Evolutionary conservation across 1,284 basidiomycete genomes (phyloP).

Genomic region (Butyriboletus appendiculatus): DNA sequence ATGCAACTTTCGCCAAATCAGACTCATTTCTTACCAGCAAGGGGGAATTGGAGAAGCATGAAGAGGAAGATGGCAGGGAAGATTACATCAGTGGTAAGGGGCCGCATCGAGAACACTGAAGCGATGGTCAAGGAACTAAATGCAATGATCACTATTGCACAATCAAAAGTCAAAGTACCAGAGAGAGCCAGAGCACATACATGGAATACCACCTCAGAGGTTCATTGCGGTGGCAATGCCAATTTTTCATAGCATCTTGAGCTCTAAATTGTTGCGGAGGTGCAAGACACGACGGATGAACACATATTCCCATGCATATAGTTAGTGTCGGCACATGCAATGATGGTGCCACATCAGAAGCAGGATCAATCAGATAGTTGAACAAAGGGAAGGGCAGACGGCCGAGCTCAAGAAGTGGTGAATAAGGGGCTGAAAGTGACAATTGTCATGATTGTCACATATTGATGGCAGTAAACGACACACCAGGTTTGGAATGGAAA

Average conservation of each 20-base stretch:
- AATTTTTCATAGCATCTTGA: constrained; percentile 81
- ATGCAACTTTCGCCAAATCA: too few species aligned
- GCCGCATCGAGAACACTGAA: constrained; percentile 64
- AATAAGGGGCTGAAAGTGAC: too few species aligned
- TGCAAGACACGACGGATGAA: constrained; percentile 79
- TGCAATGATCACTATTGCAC: constrained; percentile 67
- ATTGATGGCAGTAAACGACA: too few species aligned
- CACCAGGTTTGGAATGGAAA: too few species aligned
- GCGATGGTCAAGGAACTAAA: constrained; percentile 89
- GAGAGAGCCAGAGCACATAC: constrained; percentile 30
- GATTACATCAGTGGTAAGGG: constrained; percentile 88
- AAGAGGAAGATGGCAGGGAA: constrained; percentile 96
- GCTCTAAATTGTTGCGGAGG: constrained; percentile 85
- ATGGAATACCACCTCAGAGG: constrained; percentile 68
- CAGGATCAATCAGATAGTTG: too few species aligned
- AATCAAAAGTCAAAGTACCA: constrained; percentile 33
- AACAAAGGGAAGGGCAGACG: too few species aligned
- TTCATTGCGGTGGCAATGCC: constrained; percentile 70
- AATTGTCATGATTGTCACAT: too few species aligned
- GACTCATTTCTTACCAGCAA: too few species aligned
- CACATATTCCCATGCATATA: constrained; percentile 69
- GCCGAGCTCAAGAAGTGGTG: too few species aligned
- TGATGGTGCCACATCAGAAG: too few species aligned
- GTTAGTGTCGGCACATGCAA: too few species aligned
- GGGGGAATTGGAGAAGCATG: constrained; percentile 77